Evolutionary conservation across 2,329 filamentous ascomycete genomes (phyloP).

Genomic region (Talaromyces rugulosus): DNA sequence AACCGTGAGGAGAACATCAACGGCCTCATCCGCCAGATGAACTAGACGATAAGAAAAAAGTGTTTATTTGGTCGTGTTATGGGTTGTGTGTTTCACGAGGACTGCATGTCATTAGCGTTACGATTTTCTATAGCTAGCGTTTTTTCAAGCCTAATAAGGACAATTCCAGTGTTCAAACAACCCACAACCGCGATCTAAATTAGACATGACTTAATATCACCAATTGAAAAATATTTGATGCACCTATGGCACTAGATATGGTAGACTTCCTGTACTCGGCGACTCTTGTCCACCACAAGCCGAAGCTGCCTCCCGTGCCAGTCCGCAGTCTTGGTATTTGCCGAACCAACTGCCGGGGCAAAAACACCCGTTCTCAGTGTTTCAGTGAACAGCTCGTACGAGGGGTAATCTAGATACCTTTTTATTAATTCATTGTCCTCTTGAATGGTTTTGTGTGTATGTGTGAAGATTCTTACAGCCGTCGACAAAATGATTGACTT

Average conservation of each 20-base stretch:
- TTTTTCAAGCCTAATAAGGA: slow-evolving; percentile 24
- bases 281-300: slow-evolving; percentile 57
- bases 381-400: slow-evolving; percentile 66
- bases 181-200: slow-evolving; percentile 21
- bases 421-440: background rate
- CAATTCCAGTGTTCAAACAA: slow-evolving; percentile 34
- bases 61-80: slow-evolving; percentile 13
- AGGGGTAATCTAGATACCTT: slow-evolving; percentile 55
- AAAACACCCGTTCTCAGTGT: slow-evolving; percentile 57
- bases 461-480: slow-evolving; percentile 46
- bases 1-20: slow-evolving; percentile 99
- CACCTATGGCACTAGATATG: slow-evolving; percentile 1
- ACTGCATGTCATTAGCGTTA: slow-evolving; percentile 30
- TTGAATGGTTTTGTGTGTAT: background rate
- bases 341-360: slow-evolving; percentile 20
- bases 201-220: background rate
- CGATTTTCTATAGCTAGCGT: slow-evolving; percentile 22
- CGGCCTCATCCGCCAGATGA: slow-evolving; percentile 94
- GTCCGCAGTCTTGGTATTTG: slow-evolving; percentile 18
- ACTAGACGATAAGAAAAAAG: slow-evolving; percentile 61
- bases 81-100: slow-evolving; percentile 31
- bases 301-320: slow-evolving; percentile 56
- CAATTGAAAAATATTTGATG: background rate
- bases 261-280: slow-evolving; percentile 54
- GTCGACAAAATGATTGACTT: slow-evolving; percentile 72